A percentile compares a stretch with the other conserved stretches of the same genome.
Evolutionary conservation across 2,329 filamentous ascomycete species (phyloP).

Genomic region (Fusarium equiseti): DNA sequence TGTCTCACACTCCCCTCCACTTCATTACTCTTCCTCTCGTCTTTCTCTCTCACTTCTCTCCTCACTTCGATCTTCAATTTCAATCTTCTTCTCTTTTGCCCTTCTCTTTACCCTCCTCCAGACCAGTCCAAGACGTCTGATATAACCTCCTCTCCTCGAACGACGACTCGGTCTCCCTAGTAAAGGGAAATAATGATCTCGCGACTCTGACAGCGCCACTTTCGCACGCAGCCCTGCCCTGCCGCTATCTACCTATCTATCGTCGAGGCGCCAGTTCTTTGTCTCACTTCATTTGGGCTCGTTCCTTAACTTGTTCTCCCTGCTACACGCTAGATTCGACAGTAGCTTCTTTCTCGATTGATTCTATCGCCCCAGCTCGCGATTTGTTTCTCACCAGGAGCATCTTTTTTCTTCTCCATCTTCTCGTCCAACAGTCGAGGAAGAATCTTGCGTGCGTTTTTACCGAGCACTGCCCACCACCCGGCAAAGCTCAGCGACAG

Average conservation of each 20-base stretch:
- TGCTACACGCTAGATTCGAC: slow-evolving; percentile 46
- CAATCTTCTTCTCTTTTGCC: slow-evolving; percentile 26
- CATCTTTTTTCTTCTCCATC: slow-evolving; percentile 1
- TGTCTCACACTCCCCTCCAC: slow-evolving; percentile 38
- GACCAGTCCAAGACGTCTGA: slow-evolving; percentile 30
- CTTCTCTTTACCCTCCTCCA: slow-evolving; percentile 16
- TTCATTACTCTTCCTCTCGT: slow-evolving; percentile 39
- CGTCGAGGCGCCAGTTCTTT: slow-evolving; percentile 50
- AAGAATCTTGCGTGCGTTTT: slow-evolving; percentile 24
- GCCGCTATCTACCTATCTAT: slow-evolving; percentile 44
- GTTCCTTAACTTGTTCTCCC: slow-evolving; percentile 46
- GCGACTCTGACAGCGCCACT: slow-evolving; percentile 47
- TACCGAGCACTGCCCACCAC: slow-evolving; percentile 31
- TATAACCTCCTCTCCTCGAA: slow-evolving; percentile 40
- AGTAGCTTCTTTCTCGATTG: slow-evolving; percentile 37
- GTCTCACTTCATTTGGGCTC: slow-evolving; percentile 48
- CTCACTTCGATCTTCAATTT: slow-evolving; percentile 44
- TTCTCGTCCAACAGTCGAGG: slow-evolving; percentile 23
- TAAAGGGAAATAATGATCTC: slow-evolving; percentile 46
- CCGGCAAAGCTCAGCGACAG: slow-evolving; percentile 40
- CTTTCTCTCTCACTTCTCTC: slow-evolving; percentile 37
- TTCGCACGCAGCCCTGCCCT: slow-evolving; percentile 34
- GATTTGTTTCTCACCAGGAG: slow-evolving; percentile 18
- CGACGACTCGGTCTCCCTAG: slow-evolving; percentile 36
- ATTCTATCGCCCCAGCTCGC: slow-evolving; percentile 28